A percentile compares a stretch with the other conserved stretches of the same genome.
These are phyloP conservation scores for Diaporthe capsici DNA, from an alignment of 2,329 filamentous ascomycete genomes.

Conservation along the genomic window DNA sequence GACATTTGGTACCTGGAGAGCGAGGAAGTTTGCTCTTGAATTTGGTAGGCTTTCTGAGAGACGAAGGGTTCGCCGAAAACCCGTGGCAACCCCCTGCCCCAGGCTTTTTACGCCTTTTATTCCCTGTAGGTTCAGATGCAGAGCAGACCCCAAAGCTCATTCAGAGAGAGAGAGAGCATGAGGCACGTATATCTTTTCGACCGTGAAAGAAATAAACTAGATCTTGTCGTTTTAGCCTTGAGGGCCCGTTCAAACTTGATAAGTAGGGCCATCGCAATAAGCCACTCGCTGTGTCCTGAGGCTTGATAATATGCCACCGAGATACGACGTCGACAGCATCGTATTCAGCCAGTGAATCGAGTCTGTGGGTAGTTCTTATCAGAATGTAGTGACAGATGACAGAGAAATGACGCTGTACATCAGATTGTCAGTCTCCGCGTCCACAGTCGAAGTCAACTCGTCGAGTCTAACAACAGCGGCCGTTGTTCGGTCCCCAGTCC, in stretches of 20 bases:
- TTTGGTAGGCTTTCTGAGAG: too few relatives aligned
- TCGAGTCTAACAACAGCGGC: neutral
- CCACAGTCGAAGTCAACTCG: conserved; percentile 5
- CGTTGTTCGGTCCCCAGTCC: neutral
- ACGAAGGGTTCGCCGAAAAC: too few relatives aligned
- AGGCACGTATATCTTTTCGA: too few relatives aligned
- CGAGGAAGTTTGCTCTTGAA: too few relatives aligned
- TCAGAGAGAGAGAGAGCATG: too few relatives aligned
- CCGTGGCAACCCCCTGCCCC: too few relatives aligned
- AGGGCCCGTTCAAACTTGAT: too few relatives aligned
- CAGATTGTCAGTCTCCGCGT: neutral
- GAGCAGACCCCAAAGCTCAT: too few relatives aligned
- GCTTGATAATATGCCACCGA: neutral
- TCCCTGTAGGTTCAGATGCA: too few relatives aligned
- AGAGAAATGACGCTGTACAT: neutral
- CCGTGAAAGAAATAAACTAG: too few relatives aligned
- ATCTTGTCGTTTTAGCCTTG: too few relatives aligned
- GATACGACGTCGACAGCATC: neutral
- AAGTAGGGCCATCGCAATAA: neutral
- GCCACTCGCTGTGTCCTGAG: neutral
- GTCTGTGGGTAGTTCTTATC: conserved; percentile 15
- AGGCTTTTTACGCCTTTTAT: too few relatives aligned
- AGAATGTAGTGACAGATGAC: neutral
- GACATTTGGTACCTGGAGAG: neutral
- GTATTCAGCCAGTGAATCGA: neutral